These are phyloP conservation scores for Globisporangium solare DNA, from an alignment of 352 stramenopile species.

Conservation along the genomic window DNA sequence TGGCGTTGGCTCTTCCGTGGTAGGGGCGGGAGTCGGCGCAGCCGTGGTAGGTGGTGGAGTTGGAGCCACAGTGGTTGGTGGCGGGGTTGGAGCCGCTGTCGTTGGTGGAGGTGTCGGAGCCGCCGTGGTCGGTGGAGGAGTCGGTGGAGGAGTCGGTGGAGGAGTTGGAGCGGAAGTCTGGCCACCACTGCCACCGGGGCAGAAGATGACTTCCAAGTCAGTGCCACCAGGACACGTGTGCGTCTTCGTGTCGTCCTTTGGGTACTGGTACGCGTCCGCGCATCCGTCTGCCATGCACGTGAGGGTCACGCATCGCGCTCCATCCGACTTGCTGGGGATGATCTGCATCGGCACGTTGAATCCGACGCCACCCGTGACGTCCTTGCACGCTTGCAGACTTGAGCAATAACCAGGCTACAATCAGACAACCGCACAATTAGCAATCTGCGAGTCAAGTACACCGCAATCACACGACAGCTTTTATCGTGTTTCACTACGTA, in stretches of 20 bases:
- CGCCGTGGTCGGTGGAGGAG: constrained; percentile 24
- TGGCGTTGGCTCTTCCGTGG: constrained; percentile 13
- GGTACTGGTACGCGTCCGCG: constrained; percentile 54
- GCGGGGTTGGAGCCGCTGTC: constrained; percentile 14
- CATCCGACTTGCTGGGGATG: constrained; percentile 25
- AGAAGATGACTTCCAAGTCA: constrained; percentile 57
- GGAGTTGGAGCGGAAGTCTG: constrained; percentile 19
- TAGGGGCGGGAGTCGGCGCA: constrained; percentile 8
- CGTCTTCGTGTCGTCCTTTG: constrained; percentile 72
- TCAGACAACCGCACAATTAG: neutral
- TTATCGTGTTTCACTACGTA: constrained; percentile 31
- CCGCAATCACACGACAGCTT: neutral
- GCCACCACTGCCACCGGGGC: constrained; percentile 36
- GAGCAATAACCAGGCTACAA: constrained; percentile 44
- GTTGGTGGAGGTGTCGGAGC: constrained; percentile 24
- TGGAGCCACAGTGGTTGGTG: neutral
- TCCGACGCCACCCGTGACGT: constrained; percentile 44
- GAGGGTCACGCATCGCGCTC: constrained; percentile 38
- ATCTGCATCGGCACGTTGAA: constrained; percentile 75
- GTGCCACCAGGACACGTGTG: constrained; percentile 39
- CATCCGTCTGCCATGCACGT: constrained; percentile 53
- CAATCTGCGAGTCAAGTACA: neutral
- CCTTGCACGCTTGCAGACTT: constrained; percentile 49
- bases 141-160: constrained; percentile 15
- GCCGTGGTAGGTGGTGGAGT: constrained; percentile 15